Conservation (phyloP, 768 basidiomycete genomes). For the Brasilioporus rufonigricans region DNA sequence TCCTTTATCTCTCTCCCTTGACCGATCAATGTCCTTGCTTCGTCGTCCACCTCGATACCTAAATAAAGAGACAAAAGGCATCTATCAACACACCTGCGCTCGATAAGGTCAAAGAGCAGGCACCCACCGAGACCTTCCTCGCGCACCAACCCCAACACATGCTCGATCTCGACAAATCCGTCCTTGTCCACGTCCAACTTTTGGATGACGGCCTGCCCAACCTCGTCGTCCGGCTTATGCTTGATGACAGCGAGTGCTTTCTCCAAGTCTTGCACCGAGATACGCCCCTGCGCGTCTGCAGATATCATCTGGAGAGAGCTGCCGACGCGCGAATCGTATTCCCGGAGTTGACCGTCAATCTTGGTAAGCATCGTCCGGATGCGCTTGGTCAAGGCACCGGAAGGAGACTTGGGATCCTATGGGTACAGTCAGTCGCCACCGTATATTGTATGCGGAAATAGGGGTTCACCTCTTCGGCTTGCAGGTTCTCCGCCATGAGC, state of each 20-base stretch:
- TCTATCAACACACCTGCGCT: background rate
- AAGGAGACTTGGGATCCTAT: constrained; percentile 76
- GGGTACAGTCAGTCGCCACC: background rate
- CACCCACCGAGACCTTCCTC: constrained; percentile 80
- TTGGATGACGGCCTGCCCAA: constrained; percentile 81
- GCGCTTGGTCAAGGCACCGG: constrained; percentile 88
- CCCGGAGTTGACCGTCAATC: constrained; percentile 88
- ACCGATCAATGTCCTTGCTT: constrained; percentile 77
- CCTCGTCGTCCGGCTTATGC: constrained; percentile 88
- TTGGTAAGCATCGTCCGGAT: constrained; percentile 95
- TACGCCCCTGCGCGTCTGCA: constrained; percentile 81
- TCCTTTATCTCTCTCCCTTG: constrained; percentile 82
- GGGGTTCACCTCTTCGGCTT: constrained; percentile 71
- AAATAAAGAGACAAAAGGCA: background rate
- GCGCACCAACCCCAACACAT: constrained; percentile 84
- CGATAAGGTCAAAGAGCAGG: background rate
- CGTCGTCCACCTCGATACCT: constrained; percentile 85
- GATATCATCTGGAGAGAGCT: constrained; percentile 84
- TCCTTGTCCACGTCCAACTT: constrained; percentile 97
- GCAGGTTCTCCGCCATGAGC: constrained; percentile 92
- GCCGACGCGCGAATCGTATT: constrained; percentile 87
- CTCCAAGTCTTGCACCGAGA: constrained; percentile 84
- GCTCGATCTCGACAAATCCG: constrained; percentile 92
- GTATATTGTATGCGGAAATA: background rate
- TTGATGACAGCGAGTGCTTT: constrained; percentile 92